These are phyloP conservation scores for Mitragyna speciosa DNA, from an alignment of 257 asterid species.

Conservation along the genomic window DNA sequence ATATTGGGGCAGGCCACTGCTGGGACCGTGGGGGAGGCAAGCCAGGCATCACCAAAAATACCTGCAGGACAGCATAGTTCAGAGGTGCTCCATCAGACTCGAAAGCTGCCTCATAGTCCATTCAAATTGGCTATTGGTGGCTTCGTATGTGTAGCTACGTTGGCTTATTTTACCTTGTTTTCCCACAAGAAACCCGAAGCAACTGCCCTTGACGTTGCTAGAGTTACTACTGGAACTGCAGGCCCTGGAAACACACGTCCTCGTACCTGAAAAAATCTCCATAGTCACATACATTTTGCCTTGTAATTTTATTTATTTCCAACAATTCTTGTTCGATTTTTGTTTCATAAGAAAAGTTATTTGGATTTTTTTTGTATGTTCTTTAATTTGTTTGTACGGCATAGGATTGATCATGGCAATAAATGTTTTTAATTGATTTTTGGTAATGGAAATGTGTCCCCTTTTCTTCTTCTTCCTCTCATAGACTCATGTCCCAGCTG, in stretches of 20 bases:
- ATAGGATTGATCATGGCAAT: neutral
- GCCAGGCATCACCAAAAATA: constrained; percentile 51
- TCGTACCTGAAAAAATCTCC: constrained; percentile 25
- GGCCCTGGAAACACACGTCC: constrained; percentile 47
- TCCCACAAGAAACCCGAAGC: constrained; percentile 71
- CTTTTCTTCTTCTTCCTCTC: too few species aligned
- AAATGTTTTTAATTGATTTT: neutral
- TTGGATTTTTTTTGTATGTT: neutral
- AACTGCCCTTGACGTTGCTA: constrained; percentile 79
- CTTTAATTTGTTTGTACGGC: neutral
- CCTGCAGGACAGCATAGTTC: constrained; percentile 43
- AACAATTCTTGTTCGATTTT: neutral
- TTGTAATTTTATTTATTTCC: neutral
- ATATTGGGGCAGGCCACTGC: constrained; percentile 22
- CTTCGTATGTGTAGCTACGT: constrained; percentile 35
- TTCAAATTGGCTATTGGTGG: constrained; percentile 54
- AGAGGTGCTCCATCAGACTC: constrained; percentile 68
- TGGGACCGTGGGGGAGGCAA: constrained; percentile 31
- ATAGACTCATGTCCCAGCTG: too few species aligned
- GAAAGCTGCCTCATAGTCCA: constrained; percentile 47
- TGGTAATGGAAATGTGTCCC: too few species aligned
- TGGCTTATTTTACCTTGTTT: constrained; percentile 62
- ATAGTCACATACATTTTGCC: neutral
- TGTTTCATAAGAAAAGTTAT: neutral
- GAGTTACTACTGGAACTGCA: constrained; percentile 54